These are phyloP conservation scores for Vitis rupestris DNA, from an alignment of 164 flowering plant species.

Conservation along the genomic window DNA sequence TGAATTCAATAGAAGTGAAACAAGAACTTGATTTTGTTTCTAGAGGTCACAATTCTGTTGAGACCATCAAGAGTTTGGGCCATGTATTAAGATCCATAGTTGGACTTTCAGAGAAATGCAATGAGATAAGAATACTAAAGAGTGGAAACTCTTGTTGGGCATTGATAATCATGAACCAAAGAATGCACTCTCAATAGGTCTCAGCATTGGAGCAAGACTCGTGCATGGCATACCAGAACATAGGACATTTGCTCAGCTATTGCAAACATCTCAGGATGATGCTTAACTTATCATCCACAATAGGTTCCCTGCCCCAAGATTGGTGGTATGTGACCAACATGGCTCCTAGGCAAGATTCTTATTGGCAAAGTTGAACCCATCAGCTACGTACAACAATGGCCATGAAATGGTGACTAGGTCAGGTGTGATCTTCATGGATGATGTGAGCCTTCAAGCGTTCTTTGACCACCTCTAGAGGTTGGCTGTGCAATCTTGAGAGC, in stretches of 20 bases:
- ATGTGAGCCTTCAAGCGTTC: conserved; percentile 92
- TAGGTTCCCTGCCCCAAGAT: conserved; percentile 89
- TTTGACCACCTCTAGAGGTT: conserved; percentile 91
- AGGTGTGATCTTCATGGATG: conserved; percentile 93
- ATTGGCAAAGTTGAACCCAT: conserved; percentile 88
- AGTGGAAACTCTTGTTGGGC: too few relatives aligned
- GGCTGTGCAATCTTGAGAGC: conserved; percentile 76
- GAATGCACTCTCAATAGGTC: too few relatives aligned
- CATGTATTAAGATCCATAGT: too few relatives aligned
- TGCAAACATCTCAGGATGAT: conserved; percentile 86
- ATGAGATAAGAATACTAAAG: too few relatives aligned
- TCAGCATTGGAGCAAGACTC: too few relatives aligned
- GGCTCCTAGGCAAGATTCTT: conserved; percentile 97
- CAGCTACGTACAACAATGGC: conserved; percentile 78
- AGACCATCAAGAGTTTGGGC: conserved; percentile 2
- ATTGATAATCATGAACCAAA: too few relatives aligned
- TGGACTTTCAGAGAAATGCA: too few relatives aligned
- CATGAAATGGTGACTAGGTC: conserved; percentile 73
- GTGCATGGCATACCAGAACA: too few relatives aligned
- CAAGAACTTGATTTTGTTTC: conserved; percentile 19
- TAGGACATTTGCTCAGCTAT: conserved; percentile 70
- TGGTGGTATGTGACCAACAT: conserved; percentile 96
- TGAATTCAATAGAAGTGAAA: conserved; percentile 26
- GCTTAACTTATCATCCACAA: conserved; percentile 69
- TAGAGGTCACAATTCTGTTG: conserved; percentile 16